Conservation (phyloP, 306 rosid genomes). For the Prunus dulcis region DNA sequence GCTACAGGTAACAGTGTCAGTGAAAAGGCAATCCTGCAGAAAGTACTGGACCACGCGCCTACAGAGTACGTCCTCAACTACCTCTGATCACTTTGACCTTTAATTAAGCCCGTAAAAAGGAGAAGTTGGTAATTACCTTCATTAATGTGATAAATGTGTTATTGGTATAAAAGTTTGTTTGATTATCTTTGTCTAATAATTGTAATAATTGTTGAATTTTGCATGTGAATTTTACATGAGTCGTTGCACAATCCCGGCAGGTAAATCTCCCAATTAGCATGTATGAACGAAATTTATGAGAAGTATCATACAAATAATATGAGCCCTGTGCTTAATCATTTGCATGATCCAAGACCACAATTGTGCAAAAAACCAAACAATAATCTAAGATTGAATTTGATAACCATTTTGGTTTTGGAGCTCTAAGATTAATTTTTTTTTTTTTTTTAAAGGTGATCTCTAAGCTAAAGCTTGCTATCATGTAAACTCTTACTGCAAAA, state of each 20-base stretch:
- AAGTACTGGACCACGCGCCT: not conserved
- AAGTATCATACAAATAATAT: not conserved
- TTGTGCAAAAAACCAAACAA: too few species aligned
- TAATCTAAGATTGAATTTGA: too few species aligned
- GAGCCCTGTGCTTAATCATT: not conserved
- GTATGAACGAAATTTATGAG: not conserved
- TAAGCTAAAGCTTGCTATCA: too few species aligned
- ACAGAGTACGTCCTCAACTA: not conserved
- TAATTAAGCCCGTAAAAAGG: not conserved
- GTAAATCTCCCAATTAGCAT: constrained; percentile 20
- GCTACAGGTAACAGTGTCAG: too few species aligned
- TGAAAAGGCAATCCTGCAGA: not conserved
- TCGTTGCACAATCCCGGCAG: not conserved
- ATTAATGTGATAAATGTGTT: not conserved
- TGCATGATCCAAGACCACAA: not conserved
- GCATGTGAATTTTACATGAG: too few species aligned
- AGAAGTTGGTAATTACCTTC: not conserved
- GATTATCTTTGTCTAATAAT: too few species aligned
- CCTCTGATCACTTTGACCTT: not conserved
- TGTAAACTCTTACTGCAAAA: too few species aligned
- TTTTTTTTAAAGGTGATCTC: too few species aligned
- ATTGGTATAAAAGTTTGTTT: too few species aligned
- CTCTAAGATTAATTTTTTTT: too few species aligned
- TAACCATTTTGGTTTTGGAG: too few species aligned
- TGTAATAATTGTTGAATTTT: too few species aligned